These are phyloP conservation scores for Boletus albobrunnescens DNA, from an alignment of 1,284 basidiomycete species.

Conservation along the genomic window DNA sequence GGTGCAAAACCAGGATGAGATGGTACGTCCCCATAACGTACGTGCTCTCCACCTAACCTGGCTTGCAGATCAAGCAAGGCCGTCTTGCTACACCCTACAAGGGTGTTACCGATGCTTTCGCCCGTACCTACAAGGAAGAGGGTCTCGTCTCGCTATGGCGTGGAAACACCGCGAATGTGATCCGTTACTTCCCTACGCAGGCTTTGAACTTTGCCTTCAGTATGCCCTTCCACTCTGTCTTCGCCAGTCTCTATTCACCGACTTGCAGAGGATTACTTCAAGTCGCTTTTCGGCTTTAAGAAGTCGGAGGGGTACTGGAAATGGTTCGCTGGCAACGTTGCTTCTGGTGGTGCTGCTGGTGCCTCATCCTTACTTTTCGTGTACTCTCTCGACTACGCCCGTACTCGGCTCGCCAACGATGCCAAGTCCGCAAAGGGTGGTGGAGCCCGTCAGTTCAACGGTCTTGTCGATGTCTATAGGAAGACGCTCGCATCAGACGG, in stretches of 20 bases:
- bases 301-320: slow-evolving; percentile 86
- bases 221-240: slow-evolving; percentile 34
- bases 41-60: slow-evolving; percentile 16
- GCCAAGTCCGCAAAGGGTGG: slow-evolving; percentile 90
- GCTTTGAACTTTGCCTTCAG: slow-evolving; percentile 95
- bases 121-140: slow-evolving; percentile 86
- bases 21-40: slow-evolving; percentile 45
- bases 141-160: slow-evolving; percentile 89
- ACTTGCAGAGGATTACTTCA: slow-evolving; percentile 88
- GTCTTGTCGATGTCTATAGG: slow-evolving; percentile 89
- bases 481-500: slow-evolving; percentile 91
- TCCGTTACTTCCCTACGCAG: slow-evolving; percentile 97
- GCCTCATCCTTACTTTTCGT: slow-evolving; percentile 94
- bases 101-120: slow-evolving; percentile 86
- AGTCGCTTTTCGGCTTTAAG: slow-evolving; percentile 90
- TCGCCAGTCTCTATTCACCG: not conserved
- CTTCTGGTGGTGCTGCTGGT: slow-evolving; percentile 96
- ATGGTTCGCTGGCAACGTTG: slow-evolving; percentile 90
- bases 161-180: slow-evolving; percentile 97
- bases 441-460: slow-evolving; percentile 92
- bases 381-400: slow-evolving; percentile 96
- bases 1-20: slow-evolving; percentile 97
- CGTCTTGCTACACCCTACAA: slow-evolving; percentile 91
- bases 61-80: slow-evolving; percentile 86
- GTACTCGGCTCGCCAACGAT: slow-evolving; percentile 97